Base-by-base conservation (phyloP, 2,329 filamentous ascomycete species). In the Cercospora janseana region DNA sequence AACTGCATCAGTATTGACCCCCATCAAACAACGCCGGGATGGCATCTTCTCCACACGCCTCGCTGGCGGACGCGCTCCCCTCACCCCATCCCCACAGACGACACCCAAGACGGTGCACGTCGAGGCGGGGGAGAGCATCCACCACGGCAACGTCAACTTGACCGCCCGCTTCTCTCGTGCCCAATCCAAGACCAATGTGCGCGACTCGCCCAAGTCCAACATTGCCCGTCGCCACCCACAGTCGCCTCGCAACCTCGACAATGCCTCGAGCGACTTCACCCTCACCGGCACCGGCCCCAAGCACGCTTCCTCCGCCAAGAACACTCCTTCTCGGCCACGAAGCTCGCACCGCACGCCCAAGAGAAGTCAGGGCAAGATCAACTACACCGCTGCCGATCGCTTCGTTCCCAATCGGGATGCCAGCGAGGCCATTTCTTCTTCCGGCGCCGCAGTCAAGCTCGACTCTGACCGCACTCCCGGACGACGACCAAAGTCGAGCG, bases 141-240 rank as follows among this genome's bases (percentile, higher is more conserved):
- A 75, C 67, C 93, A 75, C 63, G 69, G 70, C 70, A 82, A 85
- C 55, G 86, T 84, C 58, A 91, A 90, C 71, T 77, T 95, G 51
- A 81, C 88, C 58, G 79, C 87, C 54, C 86, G 90, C 67, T 86
- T 95, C 66, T 79, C 86, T 56, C 87, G 86, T 65, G 84, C 79
- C 51, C 71, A 77, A 54, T 79, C 83, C 55, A 86, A 84, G 74
- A 74, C 78, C 31, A 75, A 80, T 31, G 85, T 88, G 70, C 86
- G 87, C 43, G 87, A 93, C 68, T 96, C 92, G 2, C 90, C 91
- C 68, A 97, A 97, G 78, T 96, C 91, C 52, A 97, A 96, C 78
- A 96, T 96, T 70, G 88, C 87, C 60, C 82, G 83, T 58, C 75
- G 75, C 32, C 80, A 82, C 49, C 55, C 63, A 41, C 53, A 84